phyloP scores from a whole-genome alignment of 2,329 filamentous ascomycete species.

The Exophiala mesophila region DNA sequence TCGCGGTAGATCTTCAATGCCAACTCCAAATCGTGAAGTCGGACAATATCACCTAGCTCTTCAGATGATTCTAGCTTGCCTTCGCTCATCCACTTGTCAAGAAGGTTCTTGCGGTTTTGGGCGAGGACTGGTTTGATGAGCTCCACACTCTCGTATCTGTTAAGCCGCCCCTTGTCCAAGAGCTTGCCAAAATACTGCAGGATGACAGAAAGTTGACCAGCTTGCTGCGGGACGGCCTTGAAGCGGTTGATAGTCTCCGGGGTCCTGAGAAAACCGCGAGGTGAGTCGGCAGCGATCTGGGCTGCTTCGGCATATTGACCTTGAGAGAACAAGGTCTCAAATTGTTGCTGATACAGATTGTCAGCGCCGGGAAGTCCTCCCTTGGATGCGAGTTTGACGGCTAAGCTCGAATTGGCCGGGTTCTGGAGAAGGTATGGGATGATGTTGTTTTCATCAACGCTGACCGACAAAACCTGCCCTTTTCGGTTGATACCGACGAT shows the following conservation, averaged over 20 bases:
- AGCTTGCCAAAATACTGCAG: slow-evolving; percentile 98
- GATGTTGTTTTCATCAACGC: slow-evolving; percentile 83
- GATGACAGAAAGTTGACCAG: slow-evolving; percentile 77
- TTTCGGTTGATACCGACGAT: slow-evolving; percentile 95
- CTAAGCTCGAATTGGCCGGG: slow-evolving; percentile 86
- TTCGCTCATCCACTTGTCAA: slow-evolving; percentile 97
- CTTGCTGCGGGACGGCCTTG: slow-evolving; percentile 76
- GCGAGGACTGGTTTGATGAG: slow-evolving; percentile 85
- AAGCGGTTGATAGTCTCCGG: slow-evolving; percentile 93
- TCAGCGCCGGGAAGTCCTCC: slow-evolving; percentile 92
- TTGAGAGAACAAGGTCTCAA: slow-evolving; percentile 76
- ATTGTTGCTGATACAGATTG: slow-evolving; percentile 85
- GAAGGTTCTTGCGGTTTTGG: slow-evolving; percentile 88
- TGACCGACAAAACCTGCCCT: slow-evolving; percentile 91
- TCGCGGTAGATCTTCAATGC: slow-evolving; percentile 86
- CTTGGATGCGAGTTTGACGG: slow-evolving; percentile 92
- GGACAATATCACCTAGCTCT: slow-evolving; percentile 90
- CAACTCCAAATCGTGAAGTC: slow-evolving; percentile 80
- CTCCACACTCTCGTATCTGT: slow-evolving; percentile 90
- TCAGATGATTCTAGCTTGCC: slow-evolving; percentile 95
- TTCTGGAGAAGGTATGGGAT: slow-evolving; percentile 96
- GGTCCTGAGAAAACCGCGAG: slow-evolving; percentile 89
- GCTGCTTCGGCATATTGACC: slow-evolving; percentile 84
- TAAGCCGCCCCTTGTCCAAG: slow-evolving; percentile 88
- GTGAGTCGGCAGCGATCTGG: slow-evolving; percentile 94